A percentile compares a stretch with the other conserved stretches of the same genome.
phyloP scores from a whole-genome alignment of 306 rosid genomes.

The Quercus gilva region DNA sequence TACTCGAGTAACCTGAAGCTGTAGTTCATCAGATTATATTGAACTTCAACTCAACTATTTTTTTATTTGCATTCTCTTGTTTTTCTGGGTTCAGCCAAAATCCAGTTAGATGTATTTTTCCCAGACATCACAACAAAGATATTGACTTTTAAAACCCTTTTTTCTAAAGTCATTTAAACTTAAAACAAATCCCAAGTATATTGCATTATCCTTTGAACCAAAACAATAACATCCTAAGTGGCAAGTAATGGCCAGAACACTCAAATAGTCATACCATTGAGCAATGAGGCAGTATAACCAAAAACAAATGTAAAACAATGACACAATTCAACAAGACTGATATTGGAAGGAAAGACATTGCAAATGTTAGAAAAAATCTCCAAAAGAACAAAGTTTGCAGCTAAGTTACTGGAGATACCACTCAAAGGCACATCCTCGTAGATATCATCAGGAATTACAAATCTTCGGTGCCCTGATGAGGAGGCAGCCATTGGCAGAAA shows the following conservation, averaged over 20 bases:
- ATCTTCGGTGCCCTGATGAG: conserved; percentile 94
- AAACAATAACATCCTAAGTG: not conserved
- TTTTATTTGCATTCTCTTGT: not conserved
- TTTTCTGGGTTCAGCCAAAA: not conserved
- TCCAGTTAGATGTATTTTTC: not conserved
- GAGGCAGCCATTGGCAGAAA: conserved; percentile 76
- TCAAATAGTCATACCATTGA: not conserved
- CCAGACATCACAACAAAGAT: not conserved
- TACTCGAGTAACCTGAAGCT: not conserved
- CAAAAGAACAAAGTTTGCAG: conserved; percentile 1
- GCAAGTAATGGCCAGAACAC: not conserved
- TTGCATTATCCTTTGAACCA: not conserved
- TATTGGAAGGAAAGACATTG: conserved; percentile 5
- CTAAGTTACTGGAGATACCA: conserved; percentile 52
- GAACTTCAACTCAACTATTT: not conserved
- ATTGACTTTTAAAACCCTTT: not conserved
- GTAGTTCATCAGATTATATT: not conserved
- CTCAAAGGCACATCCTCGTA: conserved; percentile 50
- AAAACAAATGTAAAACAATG: not conserved
- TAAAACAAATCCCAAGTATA: not conserved
- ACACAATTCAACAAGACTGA: not conserved
- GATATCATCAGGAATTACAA: conserved; percentile 57
- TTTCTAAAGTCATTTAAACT: not conserved
- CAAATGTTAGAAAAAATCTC: not conserved
- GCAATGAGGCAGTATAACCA: not conserved